Conservation (phyloP, 2,329 filamentous ascomycete genomes). For the Diaporthe eres region DNA sequence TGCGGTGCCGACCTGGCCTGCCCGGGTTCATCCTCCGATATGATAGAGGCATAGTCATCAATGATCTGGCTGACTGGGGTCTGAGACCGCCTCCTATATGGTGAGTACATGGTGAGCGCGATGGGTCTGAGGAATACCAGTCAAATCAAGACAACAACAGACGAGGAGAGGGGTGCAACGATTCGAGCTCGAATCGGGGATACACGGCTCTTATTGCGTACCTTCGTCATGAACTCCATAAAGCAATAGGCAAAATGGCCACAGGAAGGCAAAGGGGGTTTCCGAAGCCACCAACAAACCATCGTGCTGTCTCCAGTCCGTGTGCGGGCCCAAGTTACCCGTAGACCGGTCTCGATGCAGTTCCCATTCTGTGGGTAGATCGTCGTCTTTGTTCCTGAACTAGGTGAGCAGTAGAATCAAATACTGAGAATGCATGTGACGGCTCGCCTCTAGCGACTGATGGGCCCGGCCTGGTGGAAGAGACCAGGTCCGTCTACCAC, state of each 20-base stretch:
- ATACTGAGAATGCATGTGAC: background rate
- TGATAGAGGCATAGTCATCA: conserved; percentile 1
- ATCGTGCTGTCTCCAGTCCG: background rate
- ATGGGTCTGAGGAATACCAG: background rate
- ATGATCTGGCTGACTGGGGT: conserved; percentile 13
- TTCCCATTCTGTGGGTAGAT: conserved; percentile 4
- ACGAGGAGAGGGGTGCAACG: background rate
- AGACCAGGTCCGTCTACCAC: background rate
- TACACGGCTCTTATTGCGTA: conserved; percentile 5
- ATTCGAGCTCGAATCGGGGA: background rate
- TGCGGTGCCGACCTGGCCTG: conserved; percentile 26
- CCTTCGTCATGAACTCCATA: too few species aligned
- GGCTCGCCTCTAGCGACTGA: conserved; percentile 14
- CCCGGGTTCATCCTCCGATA: background rate
- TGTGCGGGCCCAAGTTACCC: conserved; percentile 7
- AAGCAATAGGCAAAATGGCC: background rate
- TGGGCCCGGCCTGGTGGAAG: conserved; percentile 2
- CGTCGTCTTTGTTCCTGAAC: conserved; percentile 6
- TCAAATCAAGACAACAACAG: background rate
- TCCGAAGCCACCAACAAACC: background rate
- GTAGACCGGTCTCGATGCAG: conserved; percentile 11
- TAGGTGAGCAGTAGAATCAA: background rate
- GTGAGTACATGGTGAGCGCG: background rate
- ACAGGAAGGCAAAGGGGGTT: background rate
- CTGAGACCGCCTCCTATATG: background rate